Conservation (phyloP, 2,329 filamentous ascomycete genomes). For the Annulohypoxylon truncatum region DNA sequence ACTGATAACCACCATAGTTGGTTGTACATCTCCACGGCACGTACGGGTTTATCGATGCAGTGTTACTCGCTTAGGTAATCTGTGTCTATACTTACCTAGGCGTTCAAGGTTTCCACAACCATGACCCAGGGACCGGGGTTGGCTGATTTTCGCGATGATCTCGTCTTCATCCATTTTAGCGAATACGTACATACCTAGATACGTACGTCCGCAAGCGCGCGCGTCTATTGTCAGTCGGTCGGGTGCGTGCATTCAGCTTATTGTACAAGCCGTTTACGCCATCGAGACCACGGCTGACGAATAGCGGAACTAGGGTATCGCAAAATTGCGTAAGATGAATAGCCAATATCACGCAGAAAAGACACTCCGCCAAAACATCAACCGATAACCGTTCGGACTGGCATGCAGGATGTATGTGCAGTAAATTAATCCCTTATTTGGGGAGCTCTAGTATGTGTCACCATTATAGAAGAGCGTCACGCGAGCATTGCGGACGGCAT, state of each 20-base stretch:
- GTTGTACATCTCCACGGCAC: not conserved
- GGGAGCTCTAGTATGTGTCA: conserved; percentile 3
- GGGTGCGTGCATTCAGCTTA: conserved; percentile 14
- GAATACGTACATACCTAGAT: conserved; percentile 3
- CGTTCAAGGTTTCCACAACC: conserved; percentile 18
- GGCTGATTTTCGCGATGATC: conserved; percentile 32
- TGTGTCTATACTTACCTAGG: conserved; percentile 24
- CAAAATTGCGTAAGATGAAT: conserved; percentile 28
- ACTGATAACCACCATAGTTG: not conserved
- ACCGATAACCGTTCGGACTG: not conserved
- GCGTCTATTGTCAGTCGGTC: conserved; percentile 8
- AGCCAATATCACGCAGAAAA: conserved; percentile 26
- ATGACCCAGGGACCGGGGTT: conserved; percentile 17
- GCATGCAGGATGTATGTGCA: conserved; percentile 10
- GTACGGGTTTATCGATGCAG: conserved; percentile 7
- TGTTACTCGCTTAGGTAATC: conserved; percentile 34
- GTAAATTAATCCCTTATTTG: conserved; percentile 13
- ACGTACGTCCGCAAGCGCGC: conserved; percentile 22
- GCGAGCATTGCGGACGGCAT: conserved; percentile 26
- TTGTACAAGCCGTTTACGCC: conserved; percentile 26
- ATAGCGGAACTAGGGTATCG: conserved; percentile 13
- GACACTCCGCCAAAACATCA: not conserved
- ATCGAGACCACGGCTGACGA: conserved; percentile 33
- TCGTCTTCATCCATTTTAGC: conserved; percentile 31
- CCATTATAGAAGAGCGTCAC: conserved; percentile 28